Base-by-base conservation (phyloP, 805 yeast species). In the Kazachstania taianensis region DNA sequence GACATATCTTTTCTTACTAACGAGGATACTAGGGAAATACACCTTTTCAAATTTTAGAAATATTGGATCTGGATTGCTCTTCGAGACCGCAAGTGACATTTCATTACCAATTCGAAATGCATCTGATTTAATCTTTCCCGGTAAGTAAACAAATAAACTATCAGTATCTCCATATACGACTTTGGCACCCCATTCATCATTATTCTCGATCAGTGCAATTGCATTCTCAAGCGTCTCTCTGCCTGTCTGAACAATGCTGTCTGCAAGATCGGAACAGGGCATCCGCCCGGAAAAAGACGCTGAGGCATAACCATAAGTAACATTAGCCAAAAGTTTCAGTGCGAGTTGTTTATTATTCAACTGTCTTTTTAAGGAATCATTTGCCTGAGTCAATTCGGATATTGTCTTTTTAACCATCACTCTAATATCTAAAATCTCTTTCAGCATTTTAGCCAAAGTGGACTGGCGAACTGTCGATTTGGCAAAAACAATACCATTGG, bases 91-190 rank as follows among this genome's bases (percentile, higher is more conserved):
- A 0, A 59, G 56, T 0, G 95, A 83, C 50, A 92, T 78, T 29
- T 73, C 77, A 20, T 66, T 58, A 0, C 96, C 98, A 29, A 80
- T 63, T 9, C 49, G 55, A 52, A 89, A 86, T 0, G 97, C 96
- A 20, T 86, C 89, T 2, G 62, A 70, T 42, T 69, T 73, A 0
- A 83, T 66, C 49, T 75, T 75, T 0, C 96, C 96, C 0, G 96
- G 96, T 4, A 92, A 66, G 51, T 83, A 81, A 2, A 92, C 87
- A 66, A 92, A 92, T 37, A 92, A 57, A 28, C 95, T 83, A 57
- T 92, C 98, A 0, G 98, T 92, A 54, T 92, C 98, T 4, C 98
- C 97, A 54, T 92, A 92, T 0, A 89, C 95, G 0, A 92, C 96
- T 48, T 81, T 77, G 0, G 96, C 96, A 2, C 86, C 86, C 83